Evolutionary conservation across 2,329 filamentous ascomycete species (phyloP), one percentile per base, ranked within the genome.

Genomic region (Aureobasidium sp.): DNA sequence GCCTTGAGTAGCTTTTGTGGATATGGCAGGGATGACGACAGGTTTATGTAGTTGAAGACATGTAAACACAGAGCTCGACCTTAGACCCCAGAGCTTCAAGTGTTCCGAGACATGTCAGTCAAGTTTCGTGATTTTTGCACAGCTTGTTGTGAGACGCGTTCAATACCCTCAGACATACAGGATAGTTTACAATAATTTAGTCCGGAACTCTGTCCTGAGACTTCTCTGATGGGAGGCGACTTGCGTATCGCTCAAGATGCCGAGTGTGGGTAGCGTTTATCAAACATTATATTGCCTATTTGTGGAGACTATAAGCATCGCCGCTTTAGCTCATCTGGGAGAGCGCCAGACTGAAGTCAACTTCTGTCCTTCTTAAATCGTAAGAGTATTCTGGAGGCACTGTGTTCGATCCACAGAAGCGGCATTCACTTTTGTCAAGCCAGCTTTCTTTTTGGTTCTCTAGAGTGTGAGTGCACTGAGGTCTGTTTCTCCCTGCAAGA

Each of bases 291-390:
- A n/a, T n/a, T n/a, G n/a, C n/a, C n/a, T n/a, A n/a, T n/a, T n/a
- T n/a, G n/a, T n/a, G n/a, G n/a, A n/a, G n/a, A n/a, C n/a, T n/a
- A n/a, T n/a, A n/a, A n/a, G 17, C 45, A 21, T 33, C 29, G 58
- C 58, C 35, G 58, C 58, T 60, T 60, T 60, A 60, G 58, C 58
- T 60, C 58, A 60, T 46, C 40, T 60, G 58, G 58, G 58, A 61
- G 60, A 61, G 60, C 60, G 60, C 60, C 60, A 61, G 60, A 61
- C 60, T 61, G 60, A 61, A 61, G 60, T 61, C 33, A 43, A 47
- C 53, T 51, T 61, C 31, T 31, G 50, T 42, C 42, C 13, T n/a
- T 54, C 15, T 46, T 25, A 13, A 4, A 13, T 21, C 38, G 13
- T 7, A 31, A 29, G 13, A 53, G 58, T 46, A 27, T 45, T 60